Conservation (phyloP, 208 protist species). For the Wallacemonas sp. region DNA sequence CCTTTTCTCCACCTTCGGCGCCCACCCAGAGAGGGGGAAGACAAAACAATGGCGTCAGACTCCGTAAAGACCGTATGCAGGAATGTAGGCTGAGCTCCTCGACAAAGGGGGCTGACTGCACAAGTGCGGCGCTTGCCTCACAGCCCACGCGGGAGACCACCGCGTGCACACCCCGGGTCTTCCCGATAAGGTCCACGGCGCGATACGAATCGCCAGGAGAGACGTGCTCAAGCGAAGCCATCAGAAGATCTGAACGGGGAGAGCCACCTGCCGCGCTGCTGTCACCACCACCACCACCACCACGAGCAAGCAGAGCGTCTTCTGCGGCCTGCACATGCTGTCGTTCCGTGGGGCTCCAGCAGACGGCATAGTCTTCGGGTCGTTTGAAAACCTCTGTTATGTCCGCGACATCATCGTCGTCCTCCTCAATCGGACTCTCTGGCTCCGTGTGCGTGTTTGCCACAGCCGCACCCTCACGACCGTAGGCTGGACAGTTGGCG, state of each 20-base stretch:
- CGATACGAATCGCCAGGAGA: too few relatives aligned
- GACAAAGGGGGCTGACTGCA: neutral
- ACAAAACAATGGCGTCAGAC: constrained; percentile 6
- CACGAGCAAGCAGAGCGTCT: neutral
- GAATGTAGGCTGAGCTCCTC: neutral
- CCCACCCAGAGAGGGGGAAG: constrained; percentile 1
- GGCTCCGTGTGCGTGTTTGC: neutral
- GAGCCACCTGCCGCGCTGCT: too few relatives aligned
- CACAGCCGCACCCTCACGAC: neutral
- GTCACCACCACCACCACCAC: too few relatives aligned
- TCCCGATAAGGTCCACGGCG: neutral
- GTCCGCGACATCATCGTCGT: neutral
- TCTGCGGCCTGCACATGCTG: neutral
- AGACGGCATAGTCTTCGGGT: neutral
- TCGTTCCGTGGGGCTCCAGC: neutral
- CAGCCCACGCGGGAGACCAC: neutral
- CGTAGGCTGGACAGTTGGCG: neutral
- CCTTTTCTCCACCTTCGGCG: neutral
- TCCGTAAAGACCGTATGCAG: constrained; percentile 1
- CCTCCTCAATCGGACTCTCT: neutral
- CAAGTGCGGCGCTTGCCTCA: too few relatives aligned
- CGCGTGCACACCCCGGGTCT: neutral
- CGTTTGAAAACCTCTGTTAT: neutral
- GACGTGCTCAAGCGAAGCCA: too few relatives aligned
- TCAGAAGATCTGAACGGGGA: too few relatives aligned